Evolutionary conservation across 768 basidiomycete genomes (phyloP), one percentile per base, ranked within the genome.

Genomic region (Gymnopilus junonius): DNA sequence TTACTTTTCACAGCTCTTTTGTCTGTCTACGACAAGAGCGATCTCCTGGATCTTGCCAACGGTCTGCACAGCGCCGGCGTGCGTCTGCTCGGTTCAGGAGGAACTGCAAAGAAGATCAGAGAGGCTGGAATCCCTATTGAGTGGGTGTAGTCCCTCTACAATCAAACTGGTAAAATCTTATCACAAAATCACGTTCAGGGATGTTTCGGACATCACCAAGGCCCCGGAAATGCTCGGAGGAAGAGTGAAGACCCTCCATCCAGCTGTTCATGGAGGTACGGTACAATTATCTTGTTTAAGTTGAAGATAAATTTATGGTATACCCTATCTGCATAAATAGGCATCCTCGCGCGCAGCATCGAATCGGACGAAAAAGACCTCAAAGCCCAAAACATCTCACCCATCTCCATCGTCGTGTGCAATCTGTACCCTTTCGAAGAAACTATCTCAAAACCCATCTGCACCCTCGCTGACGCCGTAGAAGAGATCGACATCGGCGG

Each of bases 401-500:
- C 93, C 65, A 98, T 99, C 79, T 89, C 92, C 59, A 91, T 99
- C 80, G 97, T 99, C 61, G 95, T 97, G 64, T 99, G 97, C 88
- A 99, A 99, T 76, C 88, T 99, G 56, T 99, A 99, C 81, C 97
- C 97, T 0, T 99, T 99, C 80, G 87, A 92, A 32, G 86, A 89
- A 21, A 97, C 96, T 51, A 93, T 97, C 74, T 85, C 96, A 0
- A 87, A 90, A 69, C 93, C 95, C 0, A 86, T 87, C 66, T 96
- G 95, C 78, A 95, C 94, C 11, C 87, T 98, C 63, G 87, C 93
- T 3, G 91, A 91, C 51, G 97, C 97, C 5, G 90, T 99, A 62
- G 97, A 99, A 75, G 97, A 99, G 77, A 92, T 99, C 68, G 97
- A 99, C 77, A 99, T 99, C 61, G 97, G 97, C 6, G 97, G 97